phyloP scores from a whole-genome alignment of 2,329 filamentous ascomycete genomes.

The Pseudogymnoascus sp. region DNA sequence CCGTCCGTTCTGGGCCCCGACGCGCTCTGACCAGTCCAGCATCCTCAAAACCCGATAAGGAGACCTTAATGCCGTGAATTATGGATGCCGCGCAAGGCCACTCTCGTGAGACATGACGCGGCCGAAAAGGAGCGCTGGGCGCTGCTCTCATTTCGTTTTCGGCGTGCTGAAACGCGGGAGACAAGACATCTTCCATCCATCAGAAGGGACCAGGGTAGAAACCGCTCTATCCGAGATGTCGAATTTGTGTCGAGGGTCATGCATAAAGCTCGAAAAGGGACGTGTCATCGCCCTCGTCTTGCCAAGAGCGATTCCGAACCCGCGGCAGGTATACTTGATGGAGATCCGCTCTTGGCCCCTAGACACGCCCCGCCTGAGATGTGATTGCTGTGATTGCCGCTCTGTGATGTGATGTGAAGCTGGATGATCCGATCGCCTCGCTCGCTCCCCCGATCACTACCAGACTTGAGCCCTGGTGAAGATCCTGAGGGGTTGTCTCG shows the following conservation, averaged over 20 bases:
- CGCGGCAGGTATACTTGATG: neutral
- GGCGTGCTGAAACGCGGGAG: neutral
- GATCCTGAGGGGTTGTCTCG: neutral
- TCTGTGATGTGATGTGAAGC: neutral
- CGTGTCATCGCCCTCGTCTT: neutral
- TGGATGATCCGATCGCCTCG: neutral
- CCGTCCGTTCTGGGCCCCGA: neutral
- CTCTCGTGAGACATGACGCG: neutral
- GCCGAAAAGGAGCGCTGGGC: neutral
- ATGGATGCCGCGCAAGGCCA: neutral
- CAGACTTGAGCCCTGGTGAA: constrained; percentile 1
- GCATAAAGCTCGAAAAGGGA: neutral
- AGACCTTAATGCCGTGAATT: neutral
- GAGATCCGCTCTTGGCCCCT: neutral
- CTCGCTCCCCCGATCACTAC: neutral
- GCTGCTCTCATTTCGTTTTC: neutral
- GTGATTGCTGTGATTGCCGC: constrained; percentile 1
- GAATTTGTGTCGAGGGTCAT: neutral
- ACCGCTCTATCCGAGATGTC: neutral
- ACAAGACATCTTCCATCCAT: neutral
- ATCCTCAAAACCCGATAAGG: neutral
- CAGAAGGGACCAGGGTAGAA: neutral
- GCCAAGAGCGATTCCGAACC: constrained; percentile 1
- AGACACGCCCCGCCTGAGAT: neutral
- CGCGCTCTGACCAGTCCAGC: neutral